Base-by-base conservation (phyloP, 1,139 yeast genomes). In the Entelexis sorbosivorans region DNA sequence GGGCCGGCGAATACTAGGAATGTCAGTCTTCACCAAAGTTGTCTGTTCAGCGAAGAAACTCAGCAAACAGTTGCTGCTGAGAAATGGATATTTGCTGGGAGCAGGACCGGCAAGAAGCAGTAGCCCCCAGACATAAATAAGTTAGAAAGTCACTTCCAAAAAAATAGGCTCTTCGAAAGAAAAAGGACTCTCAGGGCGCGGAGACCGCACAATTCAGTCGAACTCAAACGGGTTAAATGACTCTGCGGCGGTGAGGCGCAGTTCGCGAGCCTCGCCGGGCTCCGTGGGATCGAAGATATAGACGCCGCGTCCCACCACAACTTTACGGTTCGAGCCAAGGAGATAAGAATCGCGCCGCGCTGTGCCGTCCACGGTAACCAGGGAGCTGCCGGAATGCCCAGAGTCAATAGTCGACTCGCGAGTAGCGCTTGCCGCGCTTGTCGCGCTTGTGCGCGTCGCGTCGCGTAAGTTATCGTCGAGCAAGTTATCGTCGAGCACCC, bases 201-300 rank as follows among this genome's bases (percentile, higher is more conserved):
- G 7, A 10, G 10, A 26, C 10, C n/a, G 26, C 24, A 14, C 9
- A 5, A 14, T 6, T 44, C 24, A 44, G 16, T 44, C 49, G 33
- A 28, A 28, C 5, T 47, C 58, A 24, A 57, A 58, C 13, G 60
- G 60, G 28, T 58, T 57, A 52, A 45, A 55, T 11, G 51, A 48
- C 39, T 57, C 60, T 26, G 50, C 58, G 7, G 39, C 50, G 8
- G 50, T 38, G 22, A 55, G 44, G 22, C 33, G 33, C 32, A 38
- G 42, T 14, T 31, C 24, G 14, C 19, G 38, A 11, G 32, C 36
- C 6, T 34, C 50, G 5, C 45, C 43, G 5, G 26, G 38, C 28
- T 39, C 44, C 4, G 49, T 38, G 11, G 56, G 55, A 17, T 52
- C 58, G 26, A 54, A 57, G 14, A 57, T 57, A 50, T 49, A 57